A percentile compares a stretch with the other conserved stretches of the same genome.
These are phyloP conservation scores for Waitea zeae DNA, from an alignment of 1,284 basidiomycete genomes.

Conservation along the genomic window DNA sequence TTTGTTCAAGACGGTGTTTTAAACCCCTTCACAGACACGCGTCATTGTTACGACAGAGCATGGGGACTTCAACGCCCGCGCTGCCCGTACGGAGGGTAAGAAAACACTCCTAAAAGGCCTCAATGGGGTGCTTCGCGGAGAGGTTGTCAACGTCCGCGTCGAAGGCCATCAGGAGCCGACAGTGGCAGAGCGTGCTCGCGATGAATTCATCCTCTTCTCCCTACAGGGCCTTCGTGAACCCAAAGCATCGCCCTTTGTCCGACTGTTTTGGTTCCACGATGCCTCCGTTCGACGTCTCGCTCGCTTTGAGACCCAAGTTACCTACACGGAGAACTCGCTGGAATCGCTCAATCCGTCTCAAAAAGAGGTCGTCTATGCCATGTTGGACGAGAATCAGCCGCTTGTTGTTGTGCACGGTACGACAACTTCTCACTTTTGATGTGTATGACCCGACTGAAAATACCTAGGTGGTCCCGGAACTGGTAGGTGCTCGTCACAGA, in stretches of 20 bases:
- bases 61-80: background rate
- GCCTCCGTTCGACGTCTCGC: background rate
- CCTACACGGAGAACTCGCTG: background rate
- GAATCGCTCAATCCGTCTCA: background rate
- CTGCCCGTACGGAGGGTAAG: no score
- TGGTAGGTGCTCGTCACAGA: no score
- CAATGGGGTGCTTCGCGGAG: background rate
- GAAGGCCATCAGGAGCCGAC: slow-evolving; percentile 16
- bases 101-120: background rate
- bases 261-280: background rate
- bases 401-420: background rate
- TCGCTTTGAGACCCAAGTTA: no score
- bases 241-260: slow-evolving; percentile 6
- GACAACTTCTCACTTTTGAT: background rate
- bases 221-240: slow-evolving; percentile 6
- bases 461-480: no score
- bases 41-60: background rate
- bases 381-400: background rate
- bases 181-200: slow-evolving; percentile 16
- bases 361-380: background rate
- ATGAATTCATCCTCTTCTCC: slow-evolving; percentile 14
- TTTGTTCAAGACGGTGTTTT: background rate
- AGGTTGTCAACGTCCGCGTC: slow-evolving; percentile 13
- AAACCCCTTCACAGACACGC: background rate
- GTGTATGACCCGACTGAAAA: background rate